A percentile compares a stretch with the other conserved stretches of the same genome.
phyloP scores from a whole-genome alignment of 257 asterid genomes.

The Plantago major region DNA sequence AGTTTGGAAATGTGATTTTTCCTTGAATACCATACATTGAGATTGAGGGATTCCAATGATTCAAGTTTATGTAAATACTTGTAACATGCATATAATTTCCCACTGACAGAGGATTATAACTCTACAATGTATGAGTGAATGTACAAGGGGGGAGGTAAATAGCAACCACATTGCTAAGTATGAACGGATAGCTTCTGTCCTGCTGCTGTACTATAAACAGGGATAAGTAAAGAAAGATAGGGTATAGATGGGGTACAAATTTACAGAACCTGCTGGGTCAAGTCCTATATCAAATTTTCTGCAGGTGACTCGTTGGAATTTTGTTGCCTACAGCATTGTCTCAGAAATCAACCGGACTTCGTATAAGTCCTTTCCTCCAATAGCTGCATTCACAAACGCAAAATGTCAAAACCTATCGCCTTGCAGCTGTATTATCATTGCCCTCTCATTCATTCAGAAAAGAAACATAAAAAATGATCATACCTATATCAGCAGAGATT shows the following conservation, averaged over 20 bases:
- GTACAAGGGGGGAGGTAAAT: no score
- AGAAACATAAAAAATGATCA: slow-evolving; percentile 16
- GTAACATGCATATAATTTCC: no score
- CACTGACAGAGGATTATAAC: neutral
- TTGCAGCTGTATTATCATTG: no score
- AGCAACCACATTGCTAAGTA: neutral
- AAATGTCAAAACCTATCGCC: no score
- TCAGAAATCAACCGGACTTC: slow-evolving; percentile 80
- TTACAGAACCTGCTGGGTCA: neutral
- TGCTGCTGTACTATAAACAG: neutral
- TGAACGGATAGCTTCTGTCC: neutral
- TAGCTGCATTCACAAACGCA: slow-evolving; percentile 52
- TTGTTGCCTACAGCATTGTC: slow-evolving; percentile 38
- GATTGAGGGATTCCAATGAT: no score
- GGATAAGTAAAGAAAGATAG: neutral
- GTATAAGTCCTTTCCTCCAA: slow-evolving; percentile 48
- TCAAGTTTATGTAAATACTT: no score
- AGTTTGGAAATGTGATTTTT: no score
- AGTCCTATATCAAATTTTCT: neutral
- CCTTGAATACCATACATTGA: no score
- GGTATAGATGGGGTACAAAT: neutral
- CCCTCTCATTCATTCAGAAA: neutral
- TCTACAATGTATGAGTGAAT: slow-evolving; percentile 1
- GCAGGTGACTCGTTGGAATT: no score
- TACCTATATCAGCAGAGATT: slow-evolving; percentile 84